Evolutionary conservation across 2,329 filamentous ascomycete genomes (phyloP).

Genomic region (Aureobasidium subglaciale): DNA sequence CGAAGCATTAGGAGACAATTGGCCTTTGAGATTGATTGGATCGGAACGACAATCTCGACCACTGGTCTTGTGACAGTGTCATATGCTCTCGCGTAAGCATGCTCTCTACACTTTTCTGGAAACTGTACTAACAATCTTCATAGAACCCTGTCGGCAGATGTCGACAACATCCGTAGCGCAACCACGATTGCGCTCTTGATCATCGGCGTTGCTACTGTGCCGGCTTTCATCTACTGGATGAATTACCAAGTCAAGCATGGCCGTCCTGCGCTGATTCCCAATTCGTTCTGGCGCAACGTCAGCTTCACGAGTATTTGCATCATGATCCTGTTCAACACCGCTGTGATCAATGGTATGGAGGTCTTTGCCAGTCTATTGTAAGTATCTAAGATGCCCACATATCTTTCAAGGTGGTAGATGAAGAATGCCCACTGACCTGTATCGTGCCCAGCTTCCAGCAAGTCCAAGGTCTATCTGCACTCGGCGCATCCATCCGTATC

Average conservation of each 20-base stretch:
- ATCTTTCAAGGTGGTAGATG: constrained; percentile 8
- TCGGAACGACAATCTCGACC: constrained; percentile 42
- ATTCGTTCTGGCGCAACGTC: constrained; percentile 52
- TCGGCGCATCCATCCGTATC: constrained; percentile 31
- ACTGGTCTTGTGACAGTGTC: constrained; percentile 43
- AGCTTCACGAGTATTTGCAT: constrained; percentile 52
- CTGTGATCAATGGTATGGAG: constrained; percentile 33
- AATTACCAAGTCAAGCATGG: constrained; percentile 39
- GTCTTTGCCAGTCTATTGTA: constrained; percentile 34
- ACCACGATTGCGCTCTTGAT: constrained; percentile 34
- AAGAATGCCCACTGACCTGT: neutral
- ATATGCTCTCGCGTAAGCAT: constrained; percentile 31
- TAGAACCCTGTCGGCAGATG: neutral
- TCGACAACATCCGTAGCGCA: constrained; percentile 18
- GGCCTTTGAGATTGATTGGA: constrained; percentile 46
- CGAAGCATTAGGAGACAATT: constrained; percentile 23
- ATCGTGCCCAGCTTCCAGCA: constrained; percentile 20
- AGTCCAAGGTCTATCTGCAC: constrained; percentile 20
- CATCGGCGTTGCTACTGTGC: constrained; percentile 37
- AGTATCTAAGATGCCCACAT: neutral
- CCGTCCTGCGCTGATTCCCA: constrained; percentile 54
- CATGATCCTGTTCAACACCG: constrained; percentile 32
- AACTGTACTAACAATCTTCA: neutral
- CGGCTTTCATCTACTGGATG: constrained; percentile 50
- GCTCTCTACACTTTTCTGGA: too few relatives aligned